These are phyloP conservation scores for Candida oleophila DNA, from an alignment of 805 yeast species.

Conservation along the genomic window DNA sequence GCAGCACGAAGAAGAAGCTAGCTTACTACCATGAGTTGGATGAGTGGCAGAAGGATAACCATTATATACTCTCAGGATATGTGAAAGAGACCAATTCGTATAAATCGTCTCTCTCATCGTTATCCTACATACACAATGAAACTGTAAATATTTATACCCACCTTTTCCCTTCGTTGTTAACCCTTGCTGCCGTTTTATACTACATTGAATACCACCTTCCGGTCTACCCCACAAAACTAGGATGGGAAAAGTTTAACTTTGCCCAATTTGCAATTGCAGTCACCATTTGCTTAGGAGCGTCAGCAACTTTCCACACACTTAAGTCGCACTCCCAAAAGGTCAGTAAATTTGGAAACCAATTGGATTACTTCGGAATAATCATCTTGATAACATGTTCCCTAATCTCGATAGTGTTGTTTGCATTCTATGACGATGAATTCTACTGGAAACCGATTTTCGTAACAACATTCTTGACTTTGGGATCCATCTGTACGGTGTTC, in stretches of 20 bases:
- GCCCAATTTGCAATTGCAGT: slow-evolving; percentile 58
- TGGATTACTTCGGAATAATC: slow-evolving; percentile 77
- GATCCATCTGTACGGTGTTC: slow-evolving; percentile 57
- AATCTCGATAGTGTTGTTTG: slow-evolving; percentile 40
- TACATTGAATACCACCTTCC: slow-evolving; percentile 28
- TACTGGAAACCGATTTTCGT: slow-evolving; percentile 38
- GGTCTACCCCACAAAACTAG: slow-evolving; percentile 22
- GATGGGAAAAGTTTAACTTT: slow-evolving; percentile 51
- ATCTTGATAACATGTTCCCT: slow-evolving; percentile 64
- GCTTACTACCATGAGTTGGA: slow-evolving; percentile 57
- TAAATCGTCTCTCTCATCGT: slow-evolving; percentile 44
- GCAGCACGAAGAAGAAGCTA: slow-evolving; percentile 4
- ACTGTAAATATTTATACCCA: slow-evolving; percentile 72
- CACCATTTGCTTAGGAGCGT: slow-evolving; percentile 56
- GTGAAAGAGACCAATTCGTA: slow-evolving; percentile 55
- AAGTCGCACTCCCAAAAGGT: slow-evolving; percentile 64
- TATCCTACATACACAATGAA: slow-evolving; percentile 65
- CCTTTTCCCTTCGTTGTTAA: slow-evolving; percentile 44
- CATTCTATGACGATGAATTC: slow-evolving; percentile 43
- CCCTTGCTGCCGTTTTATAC: slow-evolving; percentile 20
- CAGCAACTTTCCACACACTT: slow-evolving; percentile 65
- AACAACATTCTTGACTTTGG: slow-evolving; percentile 51
- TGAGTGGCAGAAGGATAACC: slow-evolving; percentile 75
- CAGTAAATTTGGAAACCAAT: slow-evolving; percentile 58
- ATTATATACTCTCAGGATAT: slow-evolving; percentile 62